Evolutionary conservation across 2,329 filamentous ascomycete genomes (phyloP).

Genomic region (Aspergillus nomiae): DNA sequence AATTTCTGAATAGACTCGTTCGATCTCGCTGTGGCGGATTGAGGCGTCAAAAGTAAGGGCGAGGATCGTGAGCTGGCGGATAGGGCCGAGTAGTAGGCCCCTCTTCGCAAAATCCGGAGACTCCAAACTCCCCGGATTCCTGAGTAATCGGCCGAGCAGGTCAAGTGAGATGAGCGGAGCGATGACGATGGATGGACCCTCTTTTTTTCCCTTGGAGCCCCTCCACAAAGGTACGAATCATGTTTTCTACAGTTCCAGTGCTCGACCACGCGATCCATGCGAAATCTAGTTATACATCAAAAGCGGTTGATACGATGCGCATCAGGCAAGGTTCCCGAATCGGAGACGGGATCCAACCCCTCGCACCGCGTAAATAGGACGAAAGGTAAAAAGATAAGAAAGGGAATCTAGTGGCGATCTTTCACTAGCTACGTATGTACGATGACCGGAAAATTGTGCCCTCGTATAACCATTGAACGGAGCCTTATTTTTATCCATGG

Average conservation of each 20-base stretch:
- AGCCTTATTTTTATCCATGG: neutral
- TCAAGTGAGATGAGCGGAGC: slow-evolving; percentile 7
- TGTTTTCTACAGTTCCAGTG: neutral
- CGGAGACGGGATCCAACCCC: neutral
- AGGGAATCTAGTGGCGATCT: neutral
- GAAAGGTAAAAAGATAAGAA: neutral
- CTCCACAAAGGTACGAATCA: neutral
- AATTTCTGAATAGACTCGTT: neutral
- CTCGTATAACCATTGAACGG: neutral
- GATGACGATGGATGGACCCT: slow-evolving; percentile 10
- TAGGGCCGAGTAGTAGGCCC: slow-evolving; percentile 11
- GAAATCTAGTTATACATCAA: neutral
- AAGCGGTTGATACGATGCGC: neutral
- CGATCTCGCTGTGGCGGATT: neutral
- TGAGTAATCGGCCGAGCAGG: slow-evolving; percentile 15
- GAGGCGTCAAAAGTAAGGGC: neutral
- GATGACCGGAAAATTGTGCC: neutral
- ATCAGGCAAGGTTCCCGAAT: neutral
- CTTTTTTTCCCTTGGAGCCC: neutral
- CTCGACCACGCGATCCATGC: slow-evolving; percentile 18
- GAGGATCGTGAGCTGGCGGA: slow-evolving; percentile 6
- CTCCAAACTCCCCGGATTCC: slow-evolving; percentile 22
- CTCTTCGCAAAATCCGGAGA: slow-evolving; percentile 16
- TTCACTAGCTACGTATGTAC: neutral
- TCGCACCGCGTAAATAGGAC: neutral